Conservation (phyloP, 805 yeast species). For the Brettanomyces bruxellensis region DNA sequence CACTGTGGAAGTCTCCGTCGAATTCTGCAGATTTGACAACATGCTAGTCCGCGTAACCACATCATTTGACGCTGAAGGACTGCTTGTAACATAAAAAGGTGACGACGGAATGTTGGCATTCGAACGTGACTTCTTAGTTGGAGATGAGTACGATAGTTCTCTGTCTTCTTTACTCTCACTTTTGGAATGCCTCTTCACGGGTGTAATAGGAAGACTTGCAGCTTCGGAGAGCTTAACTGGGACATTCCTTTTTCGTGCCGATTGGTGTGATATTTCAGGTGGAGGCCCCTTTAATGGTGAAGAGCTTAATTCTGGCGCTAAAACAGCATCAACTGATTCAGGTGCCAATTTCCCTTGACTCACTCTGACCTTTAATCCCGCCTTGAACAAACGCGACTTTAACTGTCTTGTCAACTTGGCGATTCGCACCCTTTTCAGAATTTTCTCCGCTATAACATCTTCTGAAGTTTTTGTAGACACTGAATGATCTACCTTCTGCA, state of each 20-base stretch:
- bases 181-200: conserved; percentile 20
- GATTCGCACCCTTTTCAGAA: conserved; percentile 36
- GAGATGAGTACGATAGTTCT: conserved; percentile 20
- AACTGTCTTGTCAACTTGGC: conserved; percentile 37
- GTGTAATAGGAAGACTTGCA: conserved; percentile 14
- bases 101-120: conserved; percentile 21
- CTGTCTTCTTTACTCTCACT: conserved; percentile 6
- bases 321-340: not conserved
- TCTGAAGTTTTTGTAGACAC: conserved; percentile 18
- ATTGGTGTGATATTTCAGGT: not conserved
- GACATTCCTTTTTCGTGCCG: no score
- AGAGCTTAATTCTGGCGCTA: not conserved
- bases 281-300: not conserved
- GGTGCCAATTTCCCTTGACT: conserved; percentile 17
- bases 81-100: conserved; percentile 17
- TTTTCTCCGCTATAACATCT: conserved; percentile 34
- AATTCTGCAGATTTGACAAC: not conserved
- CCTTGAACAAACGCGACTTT: conserved; percentile 32
- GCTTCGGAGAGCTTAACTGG: not conserved
- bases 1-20: not conserved
- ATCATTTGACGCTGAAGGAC: not conserved
- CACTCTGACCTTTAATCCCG: conserved; percentile 29
- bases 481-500: conserved; percentile 1
- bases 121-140: conserved; percentile 16
- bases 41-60: no score